Evolutionary conservation across 1,284 basidiomycete species (phyloP).

Genomic region (Ustilago vetiveriae): DNA sequence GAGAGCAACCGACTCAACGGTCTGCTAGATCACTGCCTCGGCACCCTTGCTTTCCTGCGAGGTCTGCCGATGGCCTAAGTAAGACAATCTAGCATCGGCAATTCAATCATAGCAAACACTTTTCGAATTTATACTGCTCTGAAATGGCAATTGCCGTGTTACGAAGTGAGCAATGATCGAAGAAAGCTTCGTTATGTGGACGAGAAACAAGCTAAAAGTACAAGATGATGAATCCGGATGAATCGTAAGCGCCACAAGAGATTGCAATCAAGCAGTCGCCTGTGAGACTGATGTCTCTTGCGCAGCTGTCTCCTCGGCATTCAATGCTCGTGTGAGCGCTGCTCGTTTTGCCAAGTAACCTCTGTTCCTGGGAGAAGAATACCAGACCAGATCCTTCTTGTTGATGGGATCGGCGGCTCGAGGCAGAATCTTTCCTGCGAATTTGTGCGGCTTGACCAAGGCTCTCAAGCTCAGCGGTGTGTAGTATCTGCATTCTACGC

Average conservation of each 20-base stretch:
- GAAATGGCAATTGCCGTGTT: no score
- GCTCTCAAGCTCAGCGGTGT: slow-evolving; percentile 85
- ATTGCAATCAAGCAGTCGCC: slow-evolving; percentile 10
- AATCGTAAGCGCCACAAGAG: no score
- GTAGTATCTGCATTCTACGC: slow-evolving; percentile 90
- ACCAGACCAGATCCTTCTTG: slow-evolving; percentile 61
- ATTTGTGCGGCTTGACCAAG: slow-evolving; percentile 73
- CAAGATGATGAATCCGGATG: no score
- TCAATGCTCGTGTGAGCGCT: slow-evolving; percentile 21
- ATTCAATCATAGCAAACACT: no score
- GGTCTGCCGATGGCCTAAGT: slow-evolving; percentile 56
- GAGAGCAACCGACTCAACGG: slow-evolving; percentile 54
- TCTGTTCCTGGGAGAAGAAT: slow-evolving; percentile 47
- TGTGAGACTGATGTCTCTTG: not conserved
- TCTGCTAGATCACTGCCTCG: slow-evolving; percentile 61
- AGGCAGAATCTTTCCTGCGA: slow-evolving; percentile 53
- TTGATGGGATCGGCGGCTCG: slow-evolving; percentile 55
- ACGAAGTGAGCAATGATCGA: no score
- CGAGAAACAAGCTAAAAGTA: slow-evolving; percentile 10
- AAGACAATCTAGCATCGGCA: no score
- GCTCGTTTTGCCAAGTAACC: slow-evolving; percentile 54
- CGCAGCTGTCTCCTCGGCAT: slow-evolving; percentile 5
- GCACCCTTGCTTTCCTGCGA: slow-evolving; percentile 61
- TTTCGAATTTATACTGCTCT: no score
- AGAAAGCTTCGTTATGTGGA: no score